phyloP scores from a whole-genome alignment of 2,329 filamentous ascomycete species.

The Colletotrichum sp. region DNA sequence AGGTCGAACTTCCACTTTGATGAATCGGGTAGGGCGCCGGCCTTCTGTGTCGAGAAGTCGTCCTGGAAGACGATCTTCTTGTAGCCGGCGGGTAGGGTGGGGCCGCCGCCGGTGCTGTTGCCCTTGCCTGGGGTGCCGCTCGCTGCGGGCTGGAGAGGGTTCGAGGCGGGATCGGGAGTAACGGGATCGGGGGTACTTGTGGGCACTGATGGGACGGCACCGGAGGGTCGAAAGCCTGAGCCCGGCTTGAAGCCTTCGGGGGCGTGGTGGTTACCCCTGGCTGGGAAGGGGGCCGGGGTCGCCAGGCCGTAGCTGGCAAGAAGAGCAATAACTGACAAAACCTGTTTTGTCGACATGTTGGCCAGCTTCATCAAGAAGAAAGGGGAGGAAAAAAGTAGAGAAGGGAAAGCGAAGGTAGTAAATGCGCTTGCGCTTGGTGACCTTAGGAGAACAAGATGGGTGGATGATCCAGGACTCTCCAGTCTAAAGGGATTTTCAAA shows the following conservation, averaged over 20 bases:
- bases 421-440: not conserved
- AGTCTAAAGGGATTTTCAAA: not conserved
- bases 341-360: slow-evolving; percentile 15
- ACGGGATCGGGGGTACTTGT: not conserved
- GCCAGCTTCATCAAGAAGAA: not conserved
- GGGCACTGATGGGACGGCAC: not conserved
- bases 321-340: slow-evolving; percentile 8
- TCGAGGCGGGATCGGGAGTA: not conserved
- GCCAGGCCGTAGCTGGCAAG: slow-evolving; percentile 9
- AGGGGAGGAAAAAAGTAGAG: not conserved
- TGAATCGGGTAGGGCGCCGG: slow-evolving; percentile 36
- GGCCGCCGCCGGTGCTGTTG: not conserved
- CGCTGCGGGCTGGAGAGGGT: not conserved
- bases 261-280: not conserved
- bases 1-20: slow-evolving; percentile 48
- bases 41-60: slow-evolving; percentile 30
- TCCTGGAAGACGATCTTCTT: slow-evolving; percentile 30
- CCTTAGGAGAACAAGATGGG: not conserved
- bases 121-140: not conserved
- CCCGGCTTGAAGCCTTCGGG: not conserved
- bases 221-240: not conserved
- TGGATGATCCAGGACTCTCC: not conserved
- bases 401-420: not conserved
- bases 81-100: slow-evolving; percentile 23
- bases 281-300: not conserved